Evolutionary conservation across 2,329 filamentous ascomycete genomes (phyloP).

Genomic region (Didymella glomerata): DNA sequence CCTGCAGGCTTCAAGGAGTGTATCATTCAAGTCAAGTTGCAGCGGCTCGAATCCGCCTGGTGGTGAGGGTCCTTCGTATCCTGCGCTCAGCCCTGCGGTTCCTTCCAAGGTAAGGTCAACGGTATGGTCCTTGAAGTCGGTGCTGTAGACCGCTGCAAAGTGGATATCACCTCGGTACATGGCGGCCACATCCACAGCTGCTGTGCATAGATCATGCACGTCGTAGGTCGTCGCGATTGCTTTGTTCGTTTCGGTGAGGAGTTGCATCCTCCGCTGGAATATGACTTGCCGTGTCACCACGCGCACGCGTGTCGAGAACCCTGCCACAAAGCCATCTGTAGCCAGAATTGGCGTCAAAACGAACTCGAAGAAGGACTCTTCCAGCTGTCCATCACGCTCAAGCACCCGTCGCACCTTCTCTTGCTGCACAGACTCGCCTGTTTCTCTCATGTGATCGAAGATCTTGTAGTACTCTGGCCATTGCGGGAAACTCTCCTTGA

Average conservation of each 20-base stretch:
- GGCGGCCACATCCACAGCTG: slow-evolving; percentile 3
- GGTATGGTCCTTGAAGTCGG: not conserved
- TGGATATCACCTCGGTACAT: slow-evolving; percentile 7
- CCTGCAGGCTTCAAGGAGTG: slow-evolving; percentile 3
- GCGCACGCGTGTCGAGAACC: slow-evolving; percentile 78
- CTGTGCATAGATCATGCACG: slow-evolving; percentile 6
- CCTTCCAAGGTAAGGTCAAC: slow-evolving; percentile 7
- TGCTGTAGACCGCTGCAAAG: slow-evolving; percentile 16
- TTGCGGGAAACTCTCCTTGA: slow-evolving; percentile 73
- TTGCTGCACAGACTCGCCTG: slow-evolving; percentile 81
- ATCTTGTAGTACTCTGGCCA: slow-evolving; percentile 73
- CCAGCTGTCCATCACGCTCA: slow-evolving; percentile 70
- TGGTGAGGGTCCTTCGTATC: not conserved
- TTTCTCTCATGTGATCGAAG: slow-evolving; percentile 70
- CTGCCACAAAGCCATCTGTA: slow-evolving; percentile 73
- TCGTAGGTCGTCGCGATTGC: slow-evolving; percentile 13
- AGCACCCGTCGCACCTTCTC: slow-evolving; percentile 80
- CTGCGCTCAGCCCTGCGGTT: slow-evolving; percentile 6
- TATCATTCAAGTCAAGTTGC: not conserved
- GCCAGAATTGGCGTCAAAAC: slow-evolving; percentile 78
- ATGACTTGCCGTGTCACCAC: slow-evolving; percentile 82
- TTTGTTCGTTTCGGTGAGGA: slow-evolving; percentile 38
- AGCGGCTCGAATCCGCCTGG: not conserved
- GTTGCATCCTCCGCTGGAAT: slow-evolving; percentile 79
- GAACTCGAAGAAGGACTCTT: slow-evolving; percentile 86